phyloP scores from a whole-genome alignment of 2,329 filamentous ascomycete species.

The Colletotrichum lentis region DNA sequence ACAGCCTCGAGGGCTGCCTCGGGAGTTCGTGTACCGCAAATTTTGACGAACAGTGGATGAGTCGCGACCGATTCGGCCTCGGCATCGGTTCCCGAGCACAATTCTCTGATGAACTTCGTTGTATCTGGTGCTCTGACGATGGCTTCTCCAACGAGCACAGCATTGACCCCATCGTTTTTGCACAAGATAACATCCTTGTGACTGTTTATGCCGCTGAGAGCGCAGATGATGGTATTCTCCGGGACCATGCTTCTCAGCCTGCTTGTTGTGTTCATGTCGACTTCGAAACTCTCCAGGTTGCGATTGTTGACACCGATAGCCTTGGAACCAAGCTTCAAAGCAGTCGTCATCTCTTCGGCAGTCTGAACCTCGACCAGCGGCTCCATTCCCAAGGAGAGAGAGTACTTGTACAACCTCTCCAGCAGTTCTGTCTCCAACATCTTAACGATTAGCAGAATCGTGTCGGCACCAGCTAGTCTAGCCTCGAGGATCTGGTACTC shows the following conservation, averaged over 20 bases:
- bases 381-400: constrained; percentile 91
- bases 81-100: constrained; percentile 70
- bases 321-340: constrained; percentile 84
- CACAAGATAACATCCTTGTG: constrained; percentile 89
- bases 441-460: constrained; percentile 94
- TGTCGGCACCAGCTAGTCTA: constrained; percentile 90
- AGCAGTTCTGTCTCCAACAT: constrained; percentile 85
- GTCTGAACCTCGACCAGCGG: constrained; percentile 97
- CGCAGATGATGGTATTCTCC: constrained; percentile 86
- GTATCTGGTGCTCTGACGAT: constrained; percentile 92
- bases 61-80: constrained; percentile 47
- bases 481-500: constrained; percentile 98
- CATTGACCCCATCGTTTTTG: constrained; percentile 87
- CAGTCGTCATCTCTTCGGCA: constrained; percentile 87
- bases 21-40: constrained; percentile 87
- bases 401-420: constrained; percentile 85
- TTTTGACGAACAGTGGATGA: constrained; percentile 79
- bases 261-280: constrained; percentile 91
- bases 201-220: constrained; percentile 90
- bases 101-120: constrained; percentile 79
- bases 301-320: constrained; percentile 98
- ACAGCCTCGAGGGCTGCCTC: constrained; percentile 84
- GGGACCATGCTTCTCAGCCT: constrained; percentile 88
- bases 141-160: constrained; percentile 92
- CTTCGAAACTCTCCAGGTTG: constrained; percentile 94